phyloP scores from a whole-genome alignment of 1,139 yeast species.

The Suhomyces bolitotheri region DNA sequence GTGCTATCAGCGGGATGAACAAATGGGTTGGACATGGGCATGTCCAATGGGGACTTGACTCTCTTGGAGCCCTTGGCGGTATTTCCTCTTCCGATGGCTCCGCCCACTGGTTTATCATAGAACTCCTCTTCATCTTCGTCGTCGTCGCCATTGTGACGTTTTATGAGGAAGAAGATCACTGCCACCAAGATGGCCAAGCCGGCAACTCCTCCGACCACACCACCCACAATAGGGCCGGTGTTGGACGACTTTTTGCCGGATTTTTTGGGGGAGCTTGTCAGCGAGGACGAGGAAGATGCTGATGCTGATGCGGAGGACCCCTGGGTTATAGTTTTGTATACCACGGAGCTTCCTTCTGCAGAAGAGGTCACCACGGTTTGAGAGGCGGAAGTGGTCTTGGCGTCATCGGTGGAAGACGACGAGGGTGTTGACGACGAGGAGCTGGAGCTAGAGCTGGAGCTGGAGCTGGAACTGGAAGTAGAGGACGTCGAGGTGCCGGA shows the following conservation, averaged over 20 bases:
- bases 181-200: conserved; percentile 48
- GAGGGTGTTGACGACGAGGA: conserved; percentile 11
- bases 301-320: conserved; percentile 21
- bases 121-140: conserved; percentile 49
- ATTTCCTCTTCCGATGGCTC: conserved; percentile 27
- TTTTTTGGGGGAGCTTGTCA: conserved; percentile 5
- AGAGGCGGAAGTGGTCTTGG: background rate
- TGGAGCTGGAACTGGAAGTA: conserved; percentile 10
- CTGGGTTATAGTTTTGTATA: conserved; percentile 19
- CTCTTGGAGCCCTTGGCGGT: conserved; percentile 30
- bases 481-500: conserved; percentile 10
- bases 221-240: conserved; percentile 65
- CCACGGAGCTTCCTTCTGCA: conserved; percentile 13
- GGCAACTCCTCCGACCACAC: conserved; percentile 65
- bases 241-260: conserved; percentile 20
- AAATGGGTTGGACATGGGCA: conserved; percentile 54
- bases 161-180: conserved; percentile 47
- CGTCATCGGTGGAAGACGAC: conserved; percentile 1
- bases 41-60: conserved; percentile 20
- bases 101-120: conserved; percentile 36
- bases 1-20: conserved; percentile 59
- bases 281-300: conserved; percentile 8
- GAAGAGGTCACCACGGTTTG: conserved; percentile 13
- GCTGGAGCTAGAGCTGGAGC: conserved; percentile 24
- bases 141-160: conserved; percentile 37